These are phyloP conservation scores for Tetracladium maxilliforme DNA, from an alignment of 2,329 filamentous ascomycete species.

Conservation along the genomic window DNA sequence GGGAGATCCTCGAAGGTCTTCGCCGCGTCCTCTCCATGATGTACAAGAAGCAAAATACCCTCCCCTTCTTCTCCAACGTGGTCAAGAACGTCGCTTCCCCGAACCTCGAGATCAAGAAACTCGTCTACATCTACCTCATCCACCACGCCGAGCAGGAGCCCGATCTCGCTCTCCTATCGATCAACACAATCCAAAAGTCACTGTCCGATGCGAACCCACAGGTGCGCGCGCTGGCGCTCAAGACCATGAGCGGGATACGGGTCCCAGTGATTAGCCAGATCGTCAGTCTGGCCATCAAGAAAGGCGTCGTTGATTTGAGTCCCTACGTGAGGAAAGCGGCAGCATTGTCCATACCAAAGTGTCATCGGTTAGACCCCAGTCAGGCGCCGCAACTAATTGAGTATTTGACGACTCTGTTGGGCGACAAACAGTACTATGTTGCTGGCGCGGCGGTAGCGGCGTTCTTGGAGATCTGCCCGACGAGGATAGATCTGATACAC, in stretches of 20 bases:
- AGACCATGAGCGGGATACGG: constrained; percentile 94
- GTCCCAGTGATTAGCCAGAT: constrained; percentile 98
- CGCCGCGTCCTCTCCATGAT: constrained; percentile 88
- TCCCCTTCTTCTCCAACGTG: constrained; percentile 91
- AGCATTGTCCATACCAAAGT: constrained; percentile 88
- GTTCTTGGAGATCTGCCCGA: constrained; percentile 79
- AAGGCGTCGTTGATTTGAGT: constrained; percentile 86
- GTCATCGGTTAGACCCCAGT: constrained; percentile 76
- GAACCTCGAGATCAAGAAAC: constrained; percentile 89
- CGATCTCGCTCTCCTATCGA: constrained; percentile 85
- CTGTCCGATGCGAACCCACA: constrained; percentile 85
- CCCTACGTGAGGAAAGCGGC: constrained; percentile 86
- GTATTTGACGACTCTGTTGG: constrained; percentile 62
- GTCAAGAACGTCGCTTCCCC: constrained; percentile 96
- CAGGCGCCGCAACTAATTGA: constrained; percentile 77
- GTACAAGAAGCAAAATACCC: constrained; percentile 77
- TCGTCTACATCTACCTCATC: constrained; percentile 96
- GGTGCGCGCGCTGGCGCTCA: constrained; percentile 78
- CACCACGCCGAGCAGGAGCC: constrained; percentile 94
- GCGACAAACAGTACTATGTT: constrained; percentile 93
- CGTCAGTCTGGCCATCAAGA: constrained; percentile 88
- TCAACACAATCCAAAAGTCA: constrained; percentile 98
- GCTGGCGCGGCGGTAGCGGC: constrained; percentile 82
- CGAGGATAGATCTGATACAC: constrained; percentile 78
- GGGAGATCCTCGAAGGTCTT: constrained; percentile 84